Percentiles rank a stretch among this genome's conserved stretches.
Evolutionary conservation across 2,329 filamentous ascomycete genomes (phyloP).

Genomic region (Ophiocordyceps camponoti-floridani): DNA sequence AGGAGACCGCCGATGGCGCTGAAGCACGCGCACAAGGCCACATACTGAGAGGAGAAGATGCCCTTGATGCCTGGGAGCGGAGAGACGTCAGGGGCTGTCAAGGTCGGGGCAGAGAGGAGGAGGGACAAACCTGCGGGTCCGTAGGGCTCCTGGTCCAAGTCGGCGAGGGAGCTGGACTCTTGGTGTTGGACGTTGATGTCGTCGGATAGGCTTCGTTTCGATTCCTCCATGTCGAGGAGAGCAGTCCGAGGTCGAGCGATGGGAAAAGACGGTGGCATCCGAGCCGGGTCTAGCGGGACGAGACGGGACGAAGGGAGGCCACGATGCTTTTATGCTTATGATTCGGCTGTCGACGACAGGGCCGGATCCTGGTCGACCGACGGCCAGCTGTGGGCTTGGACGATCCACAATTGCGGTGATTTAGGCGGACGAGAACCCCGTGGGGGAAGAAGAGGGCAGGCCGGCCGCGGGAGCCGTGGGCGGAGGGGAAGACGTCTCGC

Average conservation of each 20-base stretch:
- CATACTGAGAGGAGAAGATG: constrained; percentile 13
- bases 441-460: no score
- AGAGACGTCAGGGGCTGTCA: neutral
- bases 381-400: no score
- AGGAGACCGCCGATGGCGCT: constrained; percentile 20
- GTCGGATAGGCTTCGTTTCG: constrained; percentile 1
- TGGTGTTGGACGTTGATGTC: constrained; percentile 6
- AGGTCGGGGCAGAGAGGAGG: neutral
- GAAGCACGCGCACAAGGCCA: constrained; percentile 14
- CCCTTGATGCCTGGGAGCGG: constrained; percentile 11
- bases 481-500: no score
- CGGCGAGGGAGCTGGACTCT: constrained; percentile 5
- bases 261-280: neutral
- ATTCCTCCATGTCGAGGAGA: constrained; percentile 3
- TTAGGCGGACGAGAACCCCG: no score
- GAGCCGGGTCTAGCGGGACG: neutral
- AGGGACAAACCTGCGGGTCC: constrained; percentile 7
- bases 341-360: no score
- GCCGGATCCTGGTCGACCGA: no score
- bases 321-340: neutral
- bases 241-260: neutral
- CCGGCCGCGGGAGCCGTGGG: no score
- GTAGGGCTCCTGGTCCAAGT: constrained; percentile 5
- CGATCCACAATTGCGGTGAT: no score
- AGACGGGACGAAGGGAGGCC: neutral